Conservation (phyloP, 768 basidiomycete species). For the Agrocybe chaxingu region DNA sequence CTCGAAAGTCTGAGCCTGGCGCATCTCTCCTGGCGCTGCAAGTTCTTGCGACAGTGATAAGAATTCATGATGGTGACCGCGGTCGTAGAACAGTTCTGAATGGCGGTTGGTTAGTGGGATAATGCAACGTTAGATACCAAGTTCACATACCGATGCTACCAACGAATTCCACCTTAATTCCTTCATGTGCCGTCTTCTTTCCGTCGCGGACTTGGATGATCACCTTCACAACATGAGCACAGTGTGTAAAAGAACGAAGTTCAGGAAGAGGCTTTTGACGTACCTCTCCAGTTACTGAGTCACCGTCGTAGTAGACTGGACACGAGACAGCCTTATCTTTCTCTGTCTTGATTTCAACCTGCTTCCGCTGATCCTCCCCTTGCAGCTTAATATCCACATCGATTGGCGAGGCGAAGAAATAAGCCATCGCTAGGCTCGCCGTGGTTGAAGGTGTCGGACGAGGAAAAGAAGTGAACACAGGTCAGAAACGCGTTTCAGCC, state of each 20-base stretch:
- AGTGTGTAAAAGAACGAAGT: background rate
- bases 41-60: constrained; percentile 93
- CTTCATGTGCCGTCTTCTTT: constrained; percentile 92
- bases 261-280: background rate
- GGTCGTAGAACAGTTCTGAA: constrained; percentile 89
- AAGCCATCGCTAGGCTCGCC: constrained; percentile 54
- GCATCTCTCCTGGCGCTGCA: constrained; percentile 94
- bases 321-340: constrained; percentile 83
- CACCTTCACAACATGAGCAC: constrained; percentile 44
- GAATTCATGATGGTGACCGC: constrained; percentile 98
- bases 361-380: constrained; percentile 83
- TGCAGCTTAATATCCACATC: constrained; percentile 89
- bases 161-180: constrained; percentile 96
- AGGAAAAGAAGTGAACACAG: background rate
- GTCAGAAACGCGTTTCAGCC: too few relatives aligned
- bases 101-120: background rate
- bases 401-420: constrained; percentile 89
- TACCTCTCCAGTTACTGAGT: constrained; percentile 87
- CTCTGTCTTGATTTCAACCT: constrained; percentile 86
- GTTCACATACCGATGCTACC: constrained; percentile 80
- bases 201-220: constrained; percentile 89
- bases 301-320: constrained; percentile 96
- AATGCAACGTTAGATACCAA: background rate
- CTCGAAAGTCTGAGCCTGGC: constrained; percentile 93
- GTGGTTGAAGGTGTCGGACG: background rate